These are phyloP conservation scores for Fusarium mangiferae DNA, from an alignment of 2,329 filamentous ascomycete species.

Conservation along the genomic window DNA sequence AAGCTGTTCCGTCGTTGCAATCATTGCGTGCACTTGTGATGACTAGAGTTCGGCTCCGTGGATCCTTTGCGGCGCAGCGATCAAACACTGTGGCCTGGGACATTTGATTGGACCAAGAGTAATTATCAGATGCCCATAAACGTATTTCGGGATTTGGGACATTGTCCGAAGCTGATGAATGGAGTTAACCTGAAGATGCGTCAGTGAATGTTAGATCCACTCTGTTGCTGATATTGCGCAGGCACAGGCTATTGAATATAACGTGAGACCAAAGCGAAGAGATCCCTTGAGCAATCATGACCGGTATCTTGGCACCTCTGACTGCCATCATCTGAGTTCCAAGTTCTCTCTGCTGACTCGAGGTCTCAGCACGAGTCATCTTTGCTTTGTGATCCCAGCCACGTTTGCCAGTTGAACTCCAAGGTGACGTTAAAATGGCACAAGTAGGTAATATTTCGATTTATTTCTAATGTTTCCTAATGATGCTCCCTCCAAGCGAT, in stretches of 20 bases:
- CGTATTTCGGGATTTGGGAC: background rate
- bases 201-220: no score
- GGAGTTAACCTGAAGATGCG: fast-evolving
- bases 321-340: background rate
- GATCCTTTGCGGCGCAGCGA: background rate
- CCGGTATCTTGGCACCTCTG: fast-evolving
- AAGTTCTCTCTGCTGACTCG: no score
- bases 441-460: no score
- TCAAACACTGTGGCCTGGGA: fast-evolving
- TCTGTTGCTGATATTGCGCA: fast-evolving
- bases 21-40: background rate
- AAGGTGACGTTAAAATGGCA: no score
- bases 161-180: background rate
- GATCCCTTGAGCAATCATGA: fast-evolving
- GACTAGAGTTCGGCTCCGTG: fast-evolving
- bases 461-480: no score
- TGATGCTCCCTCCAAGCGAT: fast-evolving
- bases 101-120: fast-evolving
- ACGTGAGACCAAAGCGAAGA: background rate
- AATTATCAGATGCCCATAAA: background rate
- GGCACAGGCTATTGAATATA: no score
- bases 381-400: background rate
- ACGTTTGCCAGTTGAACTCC: no score
- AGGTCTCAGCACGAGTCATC: background rate
- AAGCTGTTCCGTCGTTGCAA: background rate